Percentiles rank a stretch among this genome's conserved stretches.
These are phyloP conservation scores for Pythium guiyangense DNA, from an alignment of 352 stramenopile species.

Conservation along the genomic window DNA sequence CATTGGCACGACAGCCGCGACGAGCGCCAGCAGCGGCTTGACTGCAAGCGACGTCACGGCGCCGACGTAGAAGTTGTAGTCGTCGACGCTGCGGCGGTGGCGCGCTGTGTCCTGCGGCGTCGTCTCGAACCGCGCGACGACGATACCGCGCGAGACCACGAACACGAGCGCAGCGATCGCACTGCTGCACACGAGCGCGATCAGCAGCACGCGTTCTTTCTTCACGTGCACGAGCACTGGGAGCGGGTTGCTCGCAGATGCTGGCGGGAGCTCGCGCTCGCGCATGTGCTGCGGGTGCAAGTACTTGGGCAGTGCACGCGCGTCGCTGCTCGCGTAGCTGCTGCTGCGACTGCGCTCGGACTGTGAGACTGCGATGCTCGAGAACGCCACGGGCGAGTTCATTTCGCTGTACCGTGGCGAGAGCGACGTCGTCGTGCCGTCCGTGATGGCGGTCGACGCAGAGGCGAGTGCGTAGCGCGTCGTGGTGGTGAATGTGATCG, in stretches of 20 bases:
- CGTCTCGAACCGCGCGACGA: conserved; percentile 25
- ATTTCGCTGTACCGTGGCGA: conserved; percentile 17
- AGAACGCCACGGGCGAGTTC: conserved; percentile 60
- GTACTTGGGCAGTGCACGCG: conserved; percentile 18
- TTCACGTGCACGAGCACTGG: conserved; percentile 39
- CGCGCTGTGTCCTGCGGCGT: not conserved
- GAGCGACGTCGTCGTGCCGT: conserved; percentile 1
- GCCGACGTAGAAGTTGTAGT: conserved; percentile 42
- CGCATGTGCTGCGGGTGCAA: conserved; percentile 11
- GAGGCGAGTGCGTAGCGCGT: not conserved
- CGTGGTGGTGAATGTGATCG: not conserved
- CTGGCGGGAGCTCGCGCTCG: not conserved
- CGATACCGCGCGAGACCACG: conserved; percentile 32
- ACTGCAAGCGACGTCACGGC: conserved; percentile 27
- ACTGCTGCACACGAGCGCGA: conserved; percentile 15
- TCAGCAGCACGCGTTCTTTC: conserved; percentile 29
- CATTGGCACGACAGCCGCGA: conserved; percentile 44
- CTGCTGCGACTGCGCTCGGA: conserved; percentile 22
- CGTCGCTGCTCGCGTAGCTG: not conserved
- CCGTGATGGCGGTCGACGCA: not conserved
- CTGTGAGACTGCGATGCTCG: conserved; percentile 60
- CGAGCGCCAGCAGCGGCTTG: conserved; percentile 41
- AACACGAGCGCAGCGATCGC: conserved; percentile 19
- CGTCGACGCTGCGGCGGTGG: conserved; percentile 1
- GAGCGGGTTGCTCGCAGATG: conserved; percentile 22